Base-by-base conservation (phyloP, 1,139 yeast genomes). In the Kurtzmaniella natalensis region DNA sequence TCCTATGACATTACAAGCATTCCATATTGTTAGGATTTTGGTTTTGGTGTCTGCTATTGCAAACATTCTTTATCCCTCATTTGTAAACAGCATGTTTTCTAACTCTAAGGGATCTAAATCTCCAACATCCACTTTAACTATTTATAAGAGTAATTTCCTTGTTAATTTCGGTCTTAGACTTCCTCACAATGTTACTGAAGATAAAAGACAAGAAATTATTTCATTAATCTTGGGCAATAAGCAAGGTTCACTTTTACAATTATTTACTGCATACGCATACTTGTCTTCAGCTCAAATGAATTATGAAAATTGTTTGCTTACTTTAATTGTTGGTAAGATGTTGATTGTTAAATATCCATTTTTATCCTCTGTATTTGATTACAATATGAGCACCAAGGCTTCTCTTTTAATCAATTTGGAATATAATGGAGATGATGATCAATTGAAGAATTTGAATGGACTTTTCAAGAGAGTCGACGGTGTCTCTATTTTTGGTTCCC, bases 281-380 rank as follows among this genome's bases (percentile, higher is more conserved):
- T 53, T 68, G 30, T 50, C 60, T 9, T 38, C 55, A 2, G 51
- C 63, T 33, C 70, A 65, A 37, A 43, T 50, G 13, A 57, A 46
- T n/a, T 68, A 65, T 46, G 73, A 68, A 44, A 61, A 51, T 33
- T 52, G 64, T 33, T 51, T 66, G 27, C 55, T 68, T 33, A 50
- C 45, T 27, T 51, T 66, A 29, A 39, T 67, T 5, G 43, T 63
- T 22, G 66, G 68, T 0, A 46, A 48, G 8, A 35, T 66, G 5
- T 42, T 68, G 25, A 42, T 48, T 13, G 36, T 41, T 8, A 52
- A 47, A 32, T 50, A 37, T 32, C 58, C 64, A 2, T 17, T 45
- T 1, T 33, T 54, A 20, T 35, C 51, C 3, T 48, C 43, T 5
- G 20, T 62, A 1, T 35, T 66, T 5, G 43, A 45, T 13, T 45